phyloP scores from a whole-genome alignment of 1,139 yeast species.

The Diutina ranongensis region DNA sequence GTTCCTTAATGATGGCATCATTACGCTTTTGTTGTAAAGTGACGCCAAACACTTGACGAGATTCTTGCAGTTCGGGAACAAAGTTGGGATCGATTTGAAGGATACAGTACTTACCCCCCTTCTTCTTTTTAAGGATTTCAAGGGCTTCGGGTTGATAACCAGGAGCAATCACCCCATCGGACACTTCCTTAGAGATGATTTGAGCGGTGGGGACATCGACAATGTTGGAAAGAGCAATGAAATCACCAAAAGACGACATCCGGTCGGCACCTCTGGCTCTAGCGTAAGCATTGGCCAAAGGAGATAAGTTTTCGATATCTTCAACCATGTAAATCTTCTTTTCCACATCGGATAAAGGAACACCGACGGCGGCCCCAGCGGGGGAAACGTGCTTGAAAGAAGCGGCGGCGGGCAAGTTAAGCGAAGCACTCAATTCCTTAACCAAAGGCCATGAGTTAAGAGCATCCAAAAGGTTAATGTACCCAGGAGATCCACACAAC shows the following conservation, averaged over 20 bases:
- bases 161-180: conserved; percentile 98
- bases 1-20: conserved; percentile 83
- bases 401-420: conserved; percentile 96
- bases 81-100: conserved; percentile 92
- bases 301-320: conserved; percentile 90
- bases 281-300: conserved; percentile 95
- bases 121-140: conserved; percentile 78
- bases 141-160: conserved; percentile 90
- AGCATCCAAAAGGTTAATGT: conserved; percentile 91
- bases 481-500: conserved; percentile 90
- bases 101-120: conserved; percentile 94
- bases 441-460: conserved; percentile 98
- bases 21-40: conserved; percentile 94
- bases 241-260: conserved; percentile 98
- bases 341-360: conserved; percentile 82
- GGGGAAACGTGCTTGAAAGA: conserved; percentile 98
- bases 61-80: conserved; percentile 70
- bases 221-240: conserved; percentile 91
- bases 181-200: conserved; percentile 92
- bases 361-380: conserved; percentile 97
- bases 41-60: conserved; percentile 93
- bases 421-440: conserved; percentile 87
- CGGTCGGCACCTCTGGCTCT: conserved; percentile 99
- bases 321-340: conserved; percentile 91
- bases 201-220: conserved; percentile 95